A percentile compares a stretch with the other conserved stretches of the same genome.
Evolutionary conservation across 2,329 filamentous ascomycete species (phyloP).

Genomic region (Calonectria pseudoreteaudii): DNA sequence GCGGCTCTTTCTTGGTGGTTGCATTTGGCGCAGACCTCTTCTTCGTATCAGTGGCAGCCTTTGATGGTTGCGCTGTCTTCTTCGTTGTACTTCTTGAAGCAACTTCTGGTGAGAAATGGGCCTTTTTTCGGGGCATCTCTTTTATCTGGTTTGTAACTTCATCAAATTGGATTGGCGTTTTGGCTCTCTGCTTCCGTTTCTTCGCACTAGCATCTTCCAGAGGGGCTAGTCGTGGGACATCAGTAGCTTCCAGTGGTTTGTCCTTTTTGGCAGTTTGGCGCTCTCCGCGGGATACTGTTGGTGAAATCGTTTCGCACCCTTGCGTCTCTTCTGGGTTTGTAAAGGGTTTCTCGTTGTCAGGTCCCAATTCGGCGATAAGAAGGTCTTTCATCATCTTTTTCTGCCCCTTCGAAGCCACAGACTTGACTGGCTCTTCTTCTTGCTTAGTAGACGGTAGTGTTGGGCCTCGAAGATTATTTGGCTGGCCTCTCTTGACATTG

Average conservation of each 20-base stretch:
- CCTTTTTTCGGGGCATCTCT: constrained; percentile 15
- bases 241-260: not conserved
- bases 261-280: not conserved
- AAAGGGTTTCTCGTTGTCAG: not conserved
- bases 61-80: constrained; percentile 27
- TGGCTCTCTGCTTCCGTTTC: constrained; percentile 49
- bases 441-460: not conserved
- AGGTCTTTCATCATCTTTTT: constrained; percentile 9
- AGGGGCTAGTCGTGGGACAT: not conserved
- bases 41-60: constrained; percentile 27
- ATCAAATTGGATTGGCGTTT: constrained; percentile 49
- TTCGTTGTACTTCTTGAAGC: constrained; percentile 29
- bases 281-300: not conserved
- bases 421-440: not conserved
- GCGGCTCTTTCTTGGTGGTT: not conserved
- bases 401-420: not conserved
- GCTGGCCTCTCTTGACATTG: not conserved
- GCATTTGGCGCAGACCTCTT: constrained; percentile 22
- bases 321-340: not conserved
- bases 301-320: not conserved
- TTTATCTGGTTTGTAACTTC: constrained; percentile 44
- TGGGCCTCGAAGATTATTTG: not conserved
- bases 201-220: constrained; percentile 18
- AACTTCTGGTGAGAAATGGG: constrained; percentile 6
- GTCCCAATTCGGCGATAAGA: constrained; percentile 11